Evolutionary conservation across 306 rosid species (phyloP), one percentile per base, ranked within the genome.

Genomic region (Erythrophleum fordii): DNA sequence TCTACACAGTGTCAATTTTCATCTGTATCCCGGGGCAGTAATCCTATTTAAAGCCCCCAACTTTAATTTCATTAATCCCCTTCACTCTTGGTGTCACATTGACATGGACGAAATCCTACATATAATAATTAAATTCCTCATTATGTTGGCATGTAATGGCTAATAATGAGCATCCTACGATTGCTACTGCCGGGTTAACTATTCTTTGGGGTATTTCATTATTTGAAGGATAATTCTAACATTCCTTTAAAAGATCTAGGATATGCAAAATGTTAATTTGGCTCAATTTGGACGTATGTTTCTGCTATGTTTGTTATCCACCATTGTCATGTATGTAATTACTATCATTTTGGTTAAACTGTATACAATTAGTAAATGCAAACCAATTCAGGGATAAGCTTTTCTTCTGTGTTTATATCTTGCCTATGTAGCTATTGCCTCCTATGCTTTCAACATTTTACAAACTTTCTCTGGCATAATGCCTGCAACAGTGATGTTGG

Each of bases 381-480:
- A 67, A 39, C 48, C 70, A 12, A 11, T 44, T 14, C 23, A 5
- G 41, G 11, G 75, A 69, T 46, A 9, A 25, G 11, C 25, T 45
- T 14, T 46, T 46, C 25, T 71, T 18, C 22, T 35, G 39, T 28
- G 76, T 48, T 46, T 26, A 13, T 69, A 56, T 61, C 74, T 16
- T 49, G 42, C 29, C 44, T 26, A 42, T 62, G 29, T 72, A 26
- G 35, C 56, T 48, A 11, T 66, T 20, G 22, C 26, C 70, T 18
- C 16, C 16, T 62, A 34, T 46, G 41, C 52, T 81, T 69, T 12
- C 12, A 60, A 72, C 55, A 82, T 75, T 26, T 48, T 59, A 59
- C 11, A 8, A 46, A 34, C 66, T 76, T 13, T n/a, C n/a, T n/a
- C n/a, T 12, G 62, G 62, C 62, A 22, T 23, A 31, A 9, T 4